Conservation (phyloP, 1,139 yeast species). For the Taphrina deformans region DNA sequence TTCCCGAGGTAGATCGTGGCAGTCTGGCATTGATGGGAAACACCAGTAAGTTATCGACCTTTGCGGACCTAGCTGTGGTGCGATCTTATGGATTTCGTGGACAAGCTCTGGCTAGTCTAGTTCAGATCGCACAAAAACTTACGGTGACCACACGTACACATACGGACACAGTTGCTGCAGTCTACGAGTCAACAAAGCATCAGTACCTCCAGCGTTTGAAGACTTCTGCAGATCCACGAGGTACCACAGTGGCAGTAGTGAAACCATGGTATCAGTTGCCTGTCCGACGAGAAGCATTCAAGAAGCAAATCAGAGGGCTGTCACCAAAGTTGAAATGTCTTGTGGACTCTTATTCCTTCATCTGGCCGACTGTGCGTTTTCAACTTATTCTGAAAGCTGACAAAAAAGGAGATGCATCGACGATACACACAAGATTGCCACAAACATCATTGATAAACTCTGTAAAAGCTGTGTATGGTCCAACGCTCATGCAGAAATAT, state of each 20-base stretch:
- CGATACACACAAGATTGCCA: constrained; percentile 19
- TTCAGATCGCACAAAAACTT: constrained; percentile 43
- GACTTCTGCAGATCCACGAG: constrained; percentile 39
- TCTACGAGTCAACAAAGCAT: constrained; percentile 46
- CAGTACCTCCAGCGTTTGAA: constrained; percentile 44
- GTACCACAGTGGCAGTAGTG: constrained; percentile 47
- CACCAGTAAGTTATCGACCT: constrained; percentile 57
- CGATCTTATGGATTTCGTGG: constrained; percentile 65
- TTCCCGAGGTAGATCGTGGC: constrained; percentile 52
- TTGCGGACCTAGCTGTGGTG: constrained; percentile 51
- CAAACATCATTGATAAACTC: constrained; percentile 37
- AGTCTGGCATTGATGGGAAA: constrained; percentile 55
- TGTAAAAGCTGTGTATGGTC: constrained; percentile 32
- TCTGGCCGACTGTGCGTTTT: constrained; percentile 46
- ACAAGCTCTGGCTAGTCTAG: constrained; percentile 60
- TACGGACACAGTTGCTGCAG: constrained; percentile 45
- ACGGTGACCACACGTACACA: constrained; percentile 46
- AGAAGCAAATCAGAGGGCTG: constrained; percentile 42
- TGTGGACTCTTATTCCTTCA: constrained; percentile 46
- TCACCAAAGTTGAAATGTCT: constrained; percentile 43
- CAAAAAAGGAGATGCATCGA: constrained; percentile 29
- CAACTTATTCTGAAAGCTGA: constrained; percentile 40
- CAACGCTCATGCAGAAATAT: constrained; percentile 35
- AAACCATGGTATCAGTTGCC: constrained; percentile 47
- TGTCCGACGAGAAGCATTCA: constrained; percentile 46